Percentiles rank a stretch among this genome's conserved stretches.
Evolutionary conservation across 768 basidiomycete species (phyloP).

Genomic region (Rossbeevera mucosa): DNA sequence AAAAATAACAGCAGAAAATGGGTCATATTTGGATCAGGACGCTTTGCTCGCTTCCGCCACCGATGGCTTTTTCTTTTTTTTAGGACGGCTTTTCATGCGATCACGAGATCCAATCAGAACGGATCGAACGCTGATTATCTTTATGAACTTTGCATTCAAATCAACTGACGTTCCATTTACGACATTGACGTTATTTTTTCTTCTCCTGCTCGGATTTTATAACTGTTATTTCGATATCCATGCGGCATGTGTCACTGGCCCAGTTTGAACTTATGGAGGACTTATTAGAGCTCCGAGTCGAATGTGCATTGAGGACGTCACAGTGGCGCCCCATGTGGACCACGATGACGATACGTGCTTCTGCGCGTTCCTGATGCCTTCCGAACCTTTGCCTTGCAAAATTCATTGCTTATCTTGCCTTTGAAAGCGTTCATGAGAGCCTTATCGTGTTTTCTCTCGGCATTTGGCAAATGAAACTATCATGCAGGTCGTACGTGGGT

Average conservation of each 20-base stretch:
- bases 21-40: neutral
- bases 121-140: conserved; percentile 19
- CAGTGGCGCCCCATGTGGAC: neutral
- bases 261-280: neutral
- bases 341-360: neutral
- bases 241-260: neutral
- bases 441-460: neutral
- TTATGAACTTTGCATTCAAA: conserved; percentile 16
- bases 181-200: conserved; percentile 13
- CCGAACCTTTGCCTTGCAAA: neutral
- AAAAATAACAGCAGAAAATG: neutral
- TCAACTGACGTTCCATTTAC: conserved; percentile 22
- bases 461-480: neutral
- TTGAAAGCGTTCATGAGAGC: neutral
- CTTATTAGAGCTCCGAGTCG: neutral
- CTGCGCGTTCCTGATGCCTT: neutral
- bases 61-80: neutral
- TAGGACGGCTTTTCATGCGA: conserved; percentile 3
- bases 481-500: neutral
- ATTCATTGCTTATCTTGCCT: neutral
- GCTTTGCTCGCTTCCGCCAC: conserved; percentile 1
- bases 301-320: neutral
- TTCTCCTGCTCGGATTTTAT: neutral
- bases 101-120: conserved; percentile 5
- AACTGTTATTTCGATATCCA: too few species aligned